Percentiles rank a stretch among this genome's conserved stretches.
Conservation (phyloP, 345 rosid genomes). For the Raphanus raphanistrum region DNA sequence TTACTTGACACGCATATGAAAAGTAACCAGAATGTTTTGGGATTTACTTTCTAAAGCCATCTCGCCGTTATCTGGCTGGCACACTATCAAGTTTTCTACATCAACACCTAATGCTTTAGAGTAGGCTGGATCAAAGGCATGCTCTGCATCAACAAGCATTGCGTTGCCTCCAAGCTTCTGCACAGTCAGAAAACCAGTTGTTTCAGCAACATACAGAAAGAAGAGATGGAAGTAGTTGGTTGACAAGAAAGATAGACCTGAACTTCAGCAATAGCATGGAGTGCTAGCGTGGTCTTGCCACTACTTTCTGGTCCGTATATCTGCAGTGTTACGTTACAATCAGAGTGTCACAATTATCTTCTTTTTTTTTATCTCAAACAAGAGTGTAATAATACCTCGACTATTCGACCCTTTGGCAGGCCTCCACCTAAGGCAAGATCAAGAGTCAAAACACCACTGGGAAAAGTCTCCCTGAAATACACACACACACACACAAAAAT, state of each 20-base stretch:
- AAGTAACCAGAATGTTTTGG: neutral
- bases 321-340: slow-evolving; percentile 38
- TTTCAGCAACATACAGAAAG: neutral
- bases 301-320: slow-evolving; percentile 98
- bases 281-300: slow-evolving; percentile 94
- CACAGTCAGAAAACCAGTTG: slow-evolving; percentile 23
- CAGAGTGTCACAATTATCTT: too few species aligned
- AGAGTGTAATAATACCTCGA: slow-evolving; percentile 55
- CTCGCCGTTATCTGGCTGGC: slow-evolving; percentile 98
- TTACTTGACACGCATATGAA: neutral
- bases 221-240: slow-evolving; percentile 9
- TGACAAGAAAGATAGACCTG: slow-evolving; percentile 54
- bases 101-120: slow-evolving; percentile 93
- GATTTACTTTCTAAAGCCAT: slow-evolving; percentile 86
- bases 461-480: slow-evolving; percentile 76
- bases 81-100: slow-evolving; percentile 89
- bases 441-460: slow-evolving; percentile 86
- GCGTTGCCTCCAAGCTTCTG: slow-evolving; percentile 97
- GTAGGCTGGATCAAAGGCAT: slow-evolving; percentile 96
- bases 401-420: slow-evolving; percentile 89
- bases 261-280: slow-evolving; percentile 98
- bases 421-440: slow-evolving; percentile 99
- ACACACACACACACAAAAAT: neutral
- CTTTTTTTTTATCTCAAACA: neutral
- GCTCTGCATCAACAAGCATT: slow-evolving; percentile 99